Base-by-base conservation (phyloP, 106 monocot species). In the Triglochin maritima region DNA sequence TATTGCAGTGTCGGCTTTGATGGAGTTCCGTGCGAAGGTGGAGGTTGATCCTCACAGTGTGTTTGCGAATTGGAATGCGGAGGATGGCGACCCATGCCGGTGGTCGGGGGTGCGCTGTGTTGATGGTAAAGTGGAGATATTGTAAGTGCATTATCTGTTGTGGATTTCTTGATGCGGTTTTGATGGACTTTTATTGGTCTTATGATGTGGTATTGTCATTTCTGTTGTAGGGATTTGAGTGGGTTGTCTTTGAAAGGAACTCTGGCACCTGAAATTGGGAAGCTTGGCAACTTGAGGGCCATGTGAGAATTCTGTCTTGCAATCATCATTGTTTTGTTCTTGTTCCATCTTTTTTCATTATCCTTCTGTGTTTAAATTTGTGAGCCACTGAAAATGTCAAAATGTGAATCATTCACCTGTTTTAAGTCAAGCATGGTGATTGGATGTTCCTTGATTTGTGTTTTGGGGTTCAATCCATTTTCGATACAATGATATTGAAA, bases 51-150 rank as follows among this genome's bases (percentile, higher is more conserved):
- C 85, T 55, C 59, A 71, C 76, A 77, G 79, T 10, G 78, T 61
- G 16, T 70, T 88, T 5, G 55, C 57, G 48, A 81, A 78, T 68
- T 88, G 92, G 88, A 71, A 86, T 73, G 65, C 52, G 8, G 54
- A 74, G 1, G 81, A 77, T 67, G 16, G 44, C 11, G 60, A 77
- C 54, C 88, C 92, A 0, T 88, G 92, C 76, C 66, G 56, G 44
- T 88, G 88, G 92, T 63, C 55, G 0, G 92, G 92, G 44, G 78
- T 92, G 60, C 79, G 53, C 11, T 92, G 88, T 56, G 12, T 77
- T 69, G 82, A 77, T 67, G 79, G 82, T 72, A 80, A 79, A 78
- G 89, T 94, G 11, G 84, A 84, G 60, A 73, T 64, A 17, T 29
- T 94, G 94, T 94, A 81, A 89, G 94, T 82, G 6, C 12, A 54